A percentile compares a stretch with the other conserved stretches of the same genome.
These are phyloP conservation scores for Mallotus japonicus DNA, from an alignment of 441 rosid genomes.

Conservation along the genomic window DNA sequence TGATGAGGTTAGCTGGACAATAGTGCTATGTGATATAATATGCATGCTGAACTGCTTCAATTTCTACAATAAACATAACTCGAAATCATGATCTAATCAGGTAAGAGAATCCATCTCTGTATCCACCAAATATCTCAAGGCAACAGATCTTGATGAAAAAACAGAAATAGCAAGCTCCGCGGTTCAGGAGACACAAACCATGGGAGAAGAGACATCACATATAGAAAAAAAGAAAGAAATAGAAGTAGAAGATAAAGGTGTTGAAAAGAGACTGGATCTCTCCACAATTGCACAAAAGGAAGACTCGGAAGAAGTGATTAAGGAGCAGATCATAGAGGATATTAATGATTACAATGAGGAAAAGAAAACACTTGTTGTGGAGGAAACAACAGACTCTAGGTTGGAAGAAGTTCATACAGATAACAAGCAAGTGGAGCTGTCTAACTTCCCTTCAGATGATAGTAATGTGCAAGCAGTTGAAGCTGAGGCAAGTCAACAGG, in stretches of 20 bases:
- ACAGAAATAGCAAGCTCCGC: slow-evolving; percentile 23
- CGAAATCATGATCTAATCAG: slow-evolving; percentile 28
- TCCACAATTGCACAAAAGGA: slow-evolving; percentile 9
- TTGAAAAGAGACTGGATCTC: slow-evolving; percentile 5
- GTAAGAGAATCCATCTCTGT: slow-evolving; percentile 22
- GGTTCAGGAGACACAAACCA: slow-evolving; percentile 19
- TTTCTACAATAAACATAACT: slow-evolving; percentile 14
- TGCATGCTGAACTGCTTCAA: slow-evolving; percentile 10
- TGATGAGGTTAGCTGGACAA: slow-evolving; percentile 18
- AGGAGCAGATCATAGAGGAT: slow-evolving; percentile 24
- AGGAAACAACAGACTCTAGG: slow-evolving; percentile 21
- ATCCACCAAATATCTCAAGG: slow-evolving; percentile 19
- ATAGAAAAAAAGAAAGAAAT: slow-evolving; percentile 20
- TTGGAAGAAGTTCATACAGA: slow-evolving; percentile 23
- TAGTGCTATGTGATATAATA: background rate
- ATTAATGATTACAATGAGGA: slow-evolving; percentile 13
- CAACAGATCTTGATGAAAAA: slow-evolving; percentile 24
- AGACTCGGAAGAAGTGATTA: slow-evolving; percentile 24
- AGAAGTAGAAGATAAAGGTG: slow-evolving; percentile 19
- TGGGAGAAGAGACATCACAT: slow-evolving; percentile 22
- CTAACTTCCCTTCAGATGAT: slow-evolving; percentile 16
- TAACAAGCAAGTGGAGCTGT: slow-evolving; percentile 18
- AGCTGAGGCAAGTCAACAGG: slow-evolving; percentile 25
- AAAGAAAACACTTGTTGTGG: slow-evolving; percentile 15
- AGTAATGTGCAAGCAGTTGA: slow-evolving; percentile 17